Evolutionary conservation across 768 basidiomycete genomes (phyloP), one percentile per base, ranked within the genome.

Genomic region (Podaxis pistillaris): DNA sequence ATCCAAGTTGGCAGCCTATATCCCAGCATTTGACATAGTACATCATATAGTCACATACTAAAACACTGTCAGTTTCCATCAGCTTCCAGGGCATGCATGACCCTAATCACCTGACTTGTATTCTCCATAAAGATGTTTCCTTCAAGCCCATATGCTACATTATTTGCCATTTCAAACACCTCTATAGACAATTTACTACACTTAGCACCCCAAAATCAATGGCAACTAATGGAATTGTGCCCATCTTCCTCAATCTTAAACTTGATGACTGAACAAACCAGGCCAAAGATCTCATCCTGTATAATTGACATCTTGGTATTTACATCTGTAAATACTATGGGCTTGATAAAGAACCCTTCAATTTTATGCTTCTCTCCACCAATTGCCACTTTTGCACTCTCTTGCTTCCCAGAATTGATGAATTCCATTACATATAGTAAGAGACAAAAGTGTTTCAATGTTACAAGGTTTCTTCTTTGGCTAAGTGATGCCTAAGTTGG

Each of bases 361-460:
- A 64, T 68, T 4, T 76, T 76, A 56, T 71, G 65, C 1, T 89
- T 87, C 64, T 84, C 82, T 1, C 93, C 93, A 7, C 93, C 93
- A 2, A 76, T 62, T 66, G 83, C 80, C 12, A 91, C 73, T 15
- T 73, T 89, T 0, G 93, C 93, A 28, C 93, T 93, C 22, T 86
- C 81, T 17, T 81, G 71, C 70, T 86, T 89, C 2, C 93, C 93
- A 3, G 86, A 83, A 30, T 91, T 71, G 72, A 96, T 93, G 78
- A 93, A 94, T 9, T 73, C 75, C 83, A 92, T 85, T 65, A 94
- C 83, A 22, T 19, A 37, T 4, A 36, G 24, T 24, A 24, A 24
- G 24, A 2, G 24, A 24, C 24, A 24, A 24, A 24, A 24, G 24
- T 24, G 24, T 24, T 24, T 2, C 24, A 24, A 24, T 24, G 24